Evolutionary conservation across 2,329 filamentous ascomycete species (phyloP).

Genomic region (Ustulina deusta): DNA sequence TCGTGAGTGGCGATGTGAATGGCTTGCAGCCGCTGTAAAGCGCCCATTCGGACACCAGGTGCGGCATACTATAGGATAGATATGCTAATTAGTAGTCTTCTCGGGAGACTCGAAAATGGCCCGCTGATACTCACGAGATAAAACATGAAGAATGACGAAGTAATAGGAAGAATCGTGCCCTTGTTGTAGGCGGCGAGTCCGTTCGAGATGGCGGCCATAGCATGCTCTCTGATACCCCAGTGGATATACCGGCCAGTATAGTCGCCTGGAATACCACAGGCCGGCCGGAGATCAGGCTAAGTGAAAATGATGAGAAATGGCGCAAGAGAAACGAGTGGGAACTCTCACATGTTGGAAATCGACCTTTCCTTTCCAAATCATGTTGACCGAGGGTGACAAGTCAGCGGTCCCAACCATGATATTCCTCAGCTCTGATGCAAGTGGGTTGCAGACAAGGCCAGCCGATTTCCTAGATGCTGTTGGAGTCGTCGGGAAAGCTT

Average conservation of each 20-base stretch:
- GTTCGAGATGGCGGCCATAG: constrained; percentile 69
- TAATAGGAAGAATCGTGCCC: constrained; percentile 68
- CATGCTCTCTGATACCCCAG: constrained; percentile 59
- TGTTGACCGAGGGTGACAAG: constrained; percentile 61
- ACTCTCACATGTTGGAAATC: constrained; percentile 59
- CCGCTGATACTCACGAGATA: constrained; percentile 54
- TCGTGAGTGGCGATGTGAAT: constrained; percentile 74
- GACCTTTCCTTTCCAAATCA: constrained; percentile 62
- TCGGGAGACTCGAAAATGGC: too few species aligned
- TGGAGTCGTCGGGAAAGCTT: constrained; percentile 59
- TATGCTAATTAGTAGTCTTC: neutral
- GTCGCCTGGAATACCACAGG: constrained; percentile 42
- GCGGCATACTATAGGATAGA: constrained; percentile 56
- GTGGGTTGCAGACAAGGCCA: constrained; percentile 61
- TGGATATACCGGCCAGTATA: constrained; percentile 56
- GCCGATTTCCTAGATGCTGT: constrained; percentile 63
- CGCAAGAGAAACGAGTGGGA: neutral
- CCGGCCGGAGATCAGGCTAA: constrained; percentile 14
- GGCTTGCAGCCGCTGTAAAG: constrained; percentile 64
- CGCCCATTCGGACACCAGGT: constrained; percentile 70
- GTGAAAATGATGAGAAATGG: neutral
- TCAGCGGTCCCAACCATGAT: constrained; percentile 63
- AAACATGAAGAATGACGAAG: constrained; percentile 73
- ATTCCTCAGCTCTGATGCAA: constrained; percentile 55
- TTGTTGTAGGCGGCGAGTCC: constrained; percentile 69